Evolutionary conservation across 176 grass and related monocot species (phyloP), one percentile per base, ranked within the genome.

Genomic region (Puya raimondii): DNA sequence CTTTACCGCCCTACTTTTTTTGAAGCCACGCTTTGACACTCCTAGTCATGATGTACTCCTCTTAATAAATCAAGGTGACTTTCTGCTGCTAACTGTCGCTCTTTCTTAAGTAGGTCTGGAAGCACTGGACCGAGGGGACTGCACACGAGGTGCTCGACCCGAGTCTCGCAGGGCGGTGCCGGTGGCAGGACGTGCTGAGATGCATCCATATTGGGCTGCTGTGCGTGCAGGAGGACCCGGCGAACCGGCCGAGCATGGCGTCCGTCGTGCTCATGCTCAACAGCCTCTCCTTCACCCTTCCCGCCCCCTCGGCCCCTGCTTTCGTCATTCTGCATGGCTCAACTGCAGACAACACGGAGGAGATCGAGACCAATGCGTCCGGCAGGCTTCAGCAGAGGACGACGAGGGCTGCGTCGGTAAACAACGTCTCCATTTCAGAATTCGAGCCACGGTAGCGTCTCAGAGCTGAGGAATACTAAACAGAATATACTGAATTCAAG

Each of bases 191-290:
- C 42, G 57, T 80, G 1, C 23, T 88, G 56, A 53, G 77, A 57
- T 84, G 73, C 69, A 61, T 88, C 27, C 85, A 88, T 53, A 23
- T 84, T 2, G 81, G 64, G 2, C 68, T 88, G 22, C 80, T 84
- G 22, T 88, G 85, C 29, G 85, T 84, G 3, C 81, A 84, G 67
- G 69, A 73, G 29, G 75, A 84, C 15, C 72, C 77, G 18, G 63
- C 26, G 1, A 53, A 78, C 4, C 75, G 85, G 23, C 85, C 85
- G 0, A 48, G 69, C 15, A 88, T 88, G 68, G 68, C 76, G 26
- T 23, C 68, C 3, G 73, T 88, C 68, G 23, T 84, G 21, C 11
- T 78, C 63, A 88, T 88, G 85, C 77, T 88, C 66, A 77, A 69
- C 64, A 77, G 77, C 67, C 69, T 68, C 58, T 81, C 77, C 10